Evolutionary conservation across 139 green algal species (phyloP).

Genomic region (Pleodorina starrii): DNA sequence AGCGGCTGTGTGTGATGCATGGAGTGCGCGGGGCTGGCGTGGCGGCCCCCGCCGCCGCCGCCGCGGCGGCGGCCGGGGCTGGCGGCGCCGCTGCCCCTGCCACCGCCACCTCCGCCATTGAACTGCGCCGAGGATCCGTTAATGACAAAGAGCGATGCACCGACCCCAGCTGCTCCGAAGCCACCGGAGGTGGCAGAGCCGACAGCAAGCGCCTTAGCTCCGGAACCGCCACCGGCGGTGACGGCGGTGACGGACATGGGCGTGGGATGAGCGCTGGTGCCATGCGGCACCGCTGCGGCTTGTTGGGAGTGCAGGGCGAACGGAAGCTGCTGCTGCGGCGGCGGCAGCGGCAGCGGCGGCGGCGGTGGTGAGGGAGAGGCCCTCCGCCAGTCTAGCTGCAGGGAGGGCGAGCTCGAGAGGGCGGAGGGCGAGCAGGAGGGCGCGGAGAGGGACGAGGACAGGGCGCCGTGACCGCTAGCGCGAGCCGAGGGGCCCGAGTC

Average conservation of each 20-base stretch:
- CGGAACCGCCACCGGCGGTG: not conserved
- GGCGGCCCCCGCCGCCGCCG: constrained; percentile 5
- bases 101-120: not conserved
- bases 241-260: not conserved
- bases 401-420: not conserved
- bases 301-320: no score
- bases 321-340: not conserved
- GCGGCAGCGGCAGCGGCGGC: not conserved
- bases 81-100: not conserved
- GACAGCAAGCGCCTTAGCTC: no score
- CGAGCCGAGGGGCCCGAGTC: not conserved
- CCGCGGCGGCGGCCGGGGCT: not conserved
- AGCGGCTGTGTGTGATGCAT: constrained; percentile 23
- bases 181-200: not conserved
- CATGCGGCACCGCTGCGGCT: not conserved
- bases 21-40: constrained; percentile 7
- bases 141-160: not conserved
- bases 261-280: not conserved
- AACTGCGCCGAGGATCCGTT: not conserved
- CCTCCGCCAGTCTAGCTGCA: not conserved
- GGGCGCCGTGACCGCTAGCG: no score
- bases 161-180: not conserved
- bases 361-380: not conserved
- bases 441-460: not conserved
- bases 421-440: no score